Conservation (phyloP, 805 yeast genomes). For the Kodamaea kakaduensis region DNA sequence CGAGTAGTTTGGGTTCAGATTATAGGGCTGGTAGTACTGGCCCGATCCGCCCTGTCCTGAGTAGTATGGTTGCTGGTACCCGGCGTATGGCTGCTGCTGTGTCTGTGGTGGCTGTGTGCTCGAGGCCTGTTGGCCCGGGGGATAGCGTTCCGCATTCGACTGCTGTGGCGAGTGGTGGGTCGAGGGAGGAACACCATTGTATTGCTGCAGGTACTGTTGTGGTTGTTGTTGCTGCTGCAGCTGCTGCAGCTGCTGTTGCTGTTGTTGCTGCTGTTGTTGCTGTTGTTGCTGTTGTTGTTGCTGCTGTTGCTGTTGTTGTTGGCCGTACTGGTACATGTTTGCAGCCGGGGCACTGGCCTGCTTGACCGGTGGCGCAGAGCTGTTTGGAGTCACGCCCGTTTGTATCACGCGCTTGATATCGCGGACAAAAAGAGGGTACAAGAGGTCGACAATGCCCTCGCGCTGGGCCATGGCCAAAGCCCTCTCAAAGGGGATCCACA, state of each 20-base stretch:
- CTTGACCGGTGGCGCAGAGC: slow-evolving; percentile 14
- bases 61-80: slow-evolving; percentile 8
- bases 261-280: slow-evolving; percentile 9
- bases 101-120: slow-evolving; percentile 12
- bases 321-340: slow-evolving; percentile 4
- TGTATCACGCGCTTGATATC: slow-evolving; percentile 60
- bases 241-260: slow-evolving; percentile 6
- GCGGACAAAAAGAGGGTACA: slow-evolving; percentile 44
- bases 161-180: slow-evolving; percentile 10
- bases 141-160: neutral
- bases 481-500: slow-evolving; percentile 84
- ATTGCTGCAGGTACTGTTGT: slow-evolving; percentile 5
- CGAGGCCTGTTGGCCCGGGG: slow-evolving; percentile 1
- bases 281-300: slow-evolving; percentile 12
- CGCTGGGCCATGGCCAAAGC: slow-evolving; percentile 78
- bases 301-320: slow-evolving; percentile 6
- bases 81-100: slow-evolving; percentile 9
- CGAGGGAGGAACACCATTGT: slow-evolving; percentile 4
- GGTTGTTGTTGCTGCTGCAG: slow-evolving; percentile 11
- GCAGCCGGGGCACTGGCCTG: slow-evolving; percentile 13
- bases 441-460: slow-evolving; percentile 51
- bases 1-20: slow-evolving; percentile 8
- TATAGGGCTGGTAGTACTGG: slow-evolving; percentile 7
- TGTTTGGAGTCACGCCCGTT: slow-evolving; percentile 35
- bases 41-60: slow-evolving; percentile 8